Conservation (phyloP, 345 rosid genomes). For the Brassica cretica region DNA sequence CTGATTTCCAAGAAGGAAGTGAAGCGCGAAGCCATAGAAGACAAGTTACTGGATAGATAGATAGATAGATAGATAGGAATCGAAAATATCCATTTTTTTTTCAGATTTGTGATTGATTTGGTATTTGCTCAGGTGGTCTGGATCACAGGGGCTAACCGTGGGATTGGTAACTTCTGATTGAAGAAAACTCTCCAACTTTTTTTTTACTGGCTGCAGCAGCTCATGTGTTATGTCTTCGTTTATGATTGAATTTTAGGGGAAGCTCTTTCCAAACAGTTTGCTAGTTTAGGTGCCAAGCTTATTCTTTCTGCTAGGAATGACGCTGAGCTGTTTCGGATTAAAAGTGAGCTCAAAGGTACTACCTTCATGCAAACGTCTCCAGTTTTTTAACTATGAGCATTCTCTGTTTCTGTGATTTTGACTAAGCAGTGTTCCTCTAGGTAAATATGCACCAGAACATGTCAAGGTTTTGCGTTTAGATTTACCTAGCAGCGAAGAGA, state of each 20-base stretch:
- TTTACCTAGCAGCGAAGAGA: conserved; percentile 74
- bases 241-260: conserved; percentile 53
- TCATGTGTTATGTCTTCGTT: neutral
- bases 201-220: neutral
- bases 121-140: conserved; percentile 61
- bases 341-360: conserved; percentile 67
- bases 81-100: no score
- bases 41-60: conserved; percentile 48
- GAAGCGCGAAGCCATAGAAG: conserved; percentile 76
- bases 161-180: conserved; percentile 58
- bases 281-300: conserved; percentile 82
- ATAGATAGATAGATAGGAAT: no score
- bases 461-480: conserved; percentile 82
- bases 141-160: conserved; percentile 97
- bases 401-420: neutral
- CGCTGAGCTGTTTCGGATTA: conserved; percentile 77
- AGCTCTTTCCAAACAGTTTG: conserved; percentile 80
- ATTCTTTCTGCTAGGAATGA: conserved; percentile 82
- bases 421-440: conserved; percentile 39
- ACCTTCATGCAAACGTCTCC: neutral
- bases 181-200: neutral
- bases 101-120: neutral
- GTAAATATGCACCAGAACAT: conserved; percentile 70
- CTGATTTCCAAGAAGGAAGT: conserved; percentile 65
- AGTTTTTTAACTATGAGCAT: neutral